Evolutionary conservation across 106 monocot species (phyloP).

Genomic region (Dioscorea dumetorum): DNA sequence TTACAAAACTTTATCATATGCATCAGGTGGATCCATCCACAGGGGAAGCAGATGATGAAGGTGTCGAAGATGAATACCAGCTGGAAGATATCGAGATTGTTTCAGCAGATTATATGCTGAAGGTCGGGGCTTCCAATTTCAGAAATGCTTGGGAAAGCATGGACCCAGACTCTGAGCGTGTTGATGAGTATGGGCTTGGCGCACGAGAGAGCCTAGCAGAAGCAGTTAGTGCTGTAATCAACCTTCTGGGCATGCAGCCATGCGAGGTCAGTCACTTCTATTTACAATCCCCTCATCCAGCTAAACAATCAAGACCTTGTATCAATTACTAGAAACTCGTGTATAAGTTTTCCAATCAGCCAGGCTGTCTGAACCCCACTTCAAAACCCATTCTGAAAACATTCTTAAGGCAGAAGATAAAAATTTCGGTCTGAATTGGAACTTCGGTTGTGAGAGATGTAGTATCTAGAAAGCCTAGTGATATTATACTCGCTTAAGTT

Average conservation of each 20-base stretch:
- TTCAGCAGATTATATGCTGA: constrained; percentile 81
- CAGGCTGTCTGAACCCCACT: too few relatives aligned
- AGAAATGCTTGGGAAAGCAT: constrained; percentile 91
- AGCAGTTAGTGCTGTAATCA: constrained; percentile 82
- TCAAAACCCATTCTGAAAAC: too few relatives aligned
- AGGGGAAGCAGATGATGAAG: constrained; percentile 93
- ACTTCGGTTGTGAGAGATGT: too few relatives aligned
- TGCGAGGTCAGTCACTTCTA: constrained; percentile 62
- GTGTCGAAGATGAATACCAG: constrained; percentile 97
- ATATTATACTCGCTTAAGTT: too few relatives aligned
- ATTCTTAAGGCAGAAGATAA: too few relatives aligned
- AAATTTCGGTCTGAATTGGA: too few relatives aligned
- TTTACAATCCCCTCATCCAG: too few relatives aligned
- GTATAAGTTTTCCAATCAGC: too few relatives aligned
- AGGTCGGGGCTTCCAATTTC: constrained; percentile 81
- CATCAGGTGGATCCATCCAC: constrained; percentile 78
- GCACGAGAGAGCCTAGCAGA: constrained; percentile 76
- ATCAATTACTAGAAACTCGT: too few relatives aligned
- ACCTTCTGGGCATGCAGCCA: constrained; percentile 92
- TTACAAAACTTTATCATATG: not conserved
- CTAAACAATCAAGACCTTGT: too few relatives aligned
- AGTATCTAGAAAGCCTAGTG: too few relatives aligned
- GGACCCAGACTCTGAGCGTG: constrained; percentile 60
- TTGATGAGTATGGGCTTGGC: constrained; percentile 95
- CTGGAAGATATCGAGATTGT: constrained; percentile 86